Base-by-base conservation (phyloP, 2,329 filamentous ascomycete genomes). In the Colletotrichum spinosum region DNA sequence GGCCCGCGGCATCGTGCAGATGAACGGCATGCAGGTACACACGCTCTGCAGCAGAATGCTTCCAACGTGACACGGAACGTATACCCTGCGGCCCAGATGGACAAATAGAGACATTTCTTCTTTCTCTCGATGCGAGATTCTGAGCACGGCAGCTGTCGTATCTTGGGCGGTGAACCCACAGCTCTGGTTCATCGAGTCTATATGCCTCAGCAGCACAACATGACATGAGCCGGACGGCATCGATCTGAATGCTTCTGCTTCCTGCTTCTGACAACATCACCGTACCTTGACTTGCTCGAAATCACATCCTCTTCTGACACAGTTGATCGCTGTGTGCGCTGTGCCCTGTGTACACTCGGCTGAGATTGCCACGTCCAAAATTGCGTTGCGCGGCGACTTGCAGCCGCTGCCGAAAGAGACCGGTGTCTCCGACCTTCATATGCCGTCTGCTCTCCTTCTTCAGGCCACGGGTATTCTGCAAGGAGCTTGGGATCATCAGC, bases 11-110 rank as follows among this genome's bases (percentile, higher is more conserved):
- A 56, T n/a, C 50, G 7, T 45, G 56, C 65, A 61, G 65, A 33
- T 61, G 38, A 37, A 15, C 53, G 25, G 11, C 55, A 60, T 55
- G 65, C 55, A 65, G 49, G 52, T 49, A 67, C 39, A 48, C 56
- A 56, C 17, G 44, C 12, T 35, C 34, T 13, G 41, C 51, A 52
- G 38, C n/a, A 10, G 10, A 4, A 33, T 33, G 17, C 15, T 42
- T 15, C 12, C 46, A 11, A 37, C 38, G 45, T 33, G 15, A 13
- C 38, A 45, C 37, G 35, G n/a, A 10, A 45, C 13, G 45, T 15
- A 39, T 15, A 39, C 46, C 44, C 35, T 57, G 45, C 39, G 42
- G 53, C 13, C 25, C 25, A 25, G 25, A 25, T 25, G 25, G 15
- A 37, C 34, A 35, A 15, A 34, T 8, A 11, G 13, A 25, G 44